Evolutionary conservation across 257 asterid genomes (phyloP).

Genomic region (Penstemon eatonii): DNA sequence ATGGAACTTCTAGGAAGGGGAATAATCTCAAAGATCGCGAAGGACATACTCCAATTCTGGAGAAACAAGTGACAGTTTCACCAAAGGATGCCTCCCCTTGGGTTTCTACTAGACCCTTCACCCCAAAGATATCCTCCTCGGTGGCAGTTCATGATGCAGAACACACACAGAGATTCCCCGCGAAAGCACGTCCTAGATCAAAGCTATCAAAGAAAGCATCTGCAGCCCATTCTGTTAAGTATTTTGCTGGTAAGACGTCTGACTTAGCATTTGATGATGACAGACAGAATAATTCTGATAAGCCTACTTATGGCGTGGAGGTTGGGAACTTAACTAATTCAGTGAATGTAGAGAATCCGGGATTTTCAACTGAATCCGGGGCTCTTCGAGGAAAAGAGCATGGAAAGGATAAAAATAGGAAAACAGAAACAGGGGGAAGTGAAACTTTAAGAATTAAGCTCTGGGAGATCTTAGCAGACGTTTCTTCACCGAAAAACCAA

Average conservation of each 20-base stretch:
- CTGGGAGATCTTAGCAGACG: constrained; percentile 51
- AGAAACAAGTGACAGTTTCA: constrained; percentile 37
- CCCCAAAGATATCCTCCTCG: constrained; percentile 39
- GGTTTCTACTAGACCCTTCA: constrained; percentile 57
- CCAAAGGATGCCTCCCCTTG: constrained; percentile 56
- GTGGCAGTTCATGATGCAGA: constrained; percentile 44
- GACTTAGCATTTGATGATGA: constrained; percentile 32
- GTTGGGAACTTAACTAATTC: constrained; percentile 36
- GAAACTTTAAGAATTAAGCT: constrained; percentile 28
- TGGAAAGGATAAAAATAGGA: constrained; percentile 2
- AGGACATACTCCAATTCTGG: constrained; percentile 33
- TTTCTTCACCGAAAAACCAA: constrained; percentile 47
- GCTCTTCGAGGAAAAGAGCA: constrained; percentile 21
- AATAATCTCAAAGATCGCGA: constrained; percentile 34
- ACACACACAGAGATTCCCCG: constrained; percentile 30
- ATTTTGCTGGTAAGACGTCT: constrained; percentile 33
- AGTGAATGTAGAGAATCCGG: constrained; percentile 31
- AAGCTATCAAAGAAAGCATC: constrained; percentile 16
- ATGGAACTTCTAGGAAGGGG: constrained; percentile 35
- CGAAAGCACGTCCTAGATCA: neutral
- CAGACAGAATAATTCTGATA: constrained; percentile 30
- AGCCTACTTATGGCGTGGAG: constrained; percentile 27
- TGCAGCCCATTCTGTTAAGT: constrained; percentile 37
- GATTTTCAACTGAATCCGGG: neutral
- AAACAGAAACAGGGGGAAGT: constrained; percentile 22